Conservation (phyloP, 1,284 basidiomycete genomes). For the Pisolithus thermaeus region DNA sequence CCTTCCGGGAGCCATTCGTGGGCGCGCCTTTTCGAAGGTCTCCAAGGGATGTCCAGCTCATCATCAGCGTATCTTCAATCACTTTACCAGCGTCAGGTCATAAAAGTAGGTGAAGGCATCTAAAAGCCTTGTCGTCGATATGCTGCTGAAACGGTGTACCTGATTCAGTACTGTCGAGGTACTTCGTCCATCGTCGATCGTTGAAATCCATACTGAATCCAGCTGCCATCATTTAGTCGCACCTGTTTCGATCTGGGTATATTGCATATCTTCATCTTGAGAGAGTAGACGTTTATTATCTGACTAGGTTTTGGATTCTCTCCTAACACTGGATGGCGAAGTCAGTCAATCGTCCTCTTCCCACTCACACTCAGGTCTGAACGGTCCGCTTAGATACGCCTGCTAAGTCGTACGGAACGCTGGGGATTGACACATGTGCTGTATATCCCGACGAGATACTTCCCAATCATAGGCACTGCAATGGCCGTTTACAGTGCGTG, state of each 20-base stretch:
- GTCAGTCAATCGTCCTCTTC: background rate
- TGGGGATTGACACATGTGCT: constrained; percentile 1
- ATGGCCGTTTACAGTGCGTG: constrained; percentile 1
- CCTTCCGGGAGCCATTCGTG: too few relatives aligned
- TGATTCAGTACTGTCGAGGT: constrained; percentile 10
- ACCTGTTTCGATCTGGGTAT: constrained; percentile 6
- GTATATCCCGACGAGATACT: constrained; percentile 8
- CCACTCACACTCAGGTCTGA: background rate
- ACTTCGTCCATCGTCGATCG: background rate
- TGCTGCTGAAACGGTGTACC: background rate
- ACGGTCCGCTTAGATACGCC: background rate
- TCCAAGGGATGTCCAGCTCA: background rate
- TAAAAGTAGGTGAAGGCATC: constrained; percentile 4
- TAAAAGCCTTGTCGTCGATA: too few relatives aligned
- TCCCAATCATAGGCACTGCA: constrained; percentile 1
- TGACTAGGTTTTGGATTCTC: constrained; percentile 3
- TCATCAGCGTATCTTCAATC: background rate
- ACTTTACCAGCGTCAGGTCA: constrained; percentile 1
- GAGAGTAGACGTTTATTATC: background rate
- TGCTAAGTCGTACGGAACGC: background rate
- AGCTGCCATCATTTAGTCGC: background rate
- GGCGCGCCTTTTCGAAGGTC: background rate
- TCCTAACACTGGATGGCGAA: constrained; percentile 7
- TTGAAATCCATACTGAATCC: background rate
- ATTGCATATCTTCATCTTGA: background rate